Evolutionary conservation across 2,329 filamentous ascomycete genomes (phyloP), one percentile per base, ranked within the genome.

Genomic region (Cadophora sp.): DNA sequence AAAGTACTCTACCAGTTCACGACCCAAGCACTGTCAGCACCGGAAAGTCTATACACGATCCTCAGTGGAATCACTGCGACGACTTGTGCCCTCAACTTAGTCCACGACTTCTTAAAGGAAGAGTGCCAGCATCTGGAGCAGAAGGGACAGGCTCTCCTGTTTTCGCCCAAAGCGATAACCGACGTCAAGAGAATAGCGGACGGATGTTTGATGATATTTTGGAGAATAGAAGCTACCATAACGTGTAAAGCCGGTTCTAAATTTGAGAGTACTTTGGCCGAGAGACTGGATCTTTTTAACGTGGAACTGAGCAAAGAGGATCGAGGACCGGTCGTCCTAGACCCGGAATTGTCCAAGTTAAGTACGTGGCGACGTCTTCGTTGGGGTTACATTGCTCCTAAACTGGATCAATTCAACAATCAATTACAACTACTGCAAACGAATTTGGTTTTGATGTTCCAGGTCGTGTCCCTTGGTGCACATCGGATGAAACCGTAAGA

Each of bases 151-250:
- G 47, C 47, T 13, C 20, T 11, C 11, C 20, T 50, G 20, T 50
- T 50, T n/a, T 50, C 47, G n/a, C 18, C n/a, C 11, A 50, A 50
- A 24, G 47, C 47, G 22, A 50, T 50, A 50, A 50, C n/a, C n/a
- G 47, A 50, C n/a, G 47, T 50, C 20, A 50, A 50, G 13, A 24
- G n/a, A 4, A 50, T 13, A 22, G 47, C 47, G 8, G 47, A 50
- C 47, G 22, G 22, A n/a, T 50, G 47, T 20, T 24, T 50, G n/a
- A 50, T 50, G 18, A 50, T 50, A 6, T 50, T 50, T n/a, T 50
- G 47, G 47, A 22, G 47, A 22, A 27, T 50, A 13, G 47, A 50
- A 14, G 22, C 20, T 24, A n/a, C 47, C 11, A 27, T 50, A 7
- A 50, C n/a, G 6, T 22, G 22, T 24, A 50, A 50, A 20, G 4